Base-by-base conservation (phyloP, 257 asterid genomes). In the Penstemon davidsonii region DNA sequence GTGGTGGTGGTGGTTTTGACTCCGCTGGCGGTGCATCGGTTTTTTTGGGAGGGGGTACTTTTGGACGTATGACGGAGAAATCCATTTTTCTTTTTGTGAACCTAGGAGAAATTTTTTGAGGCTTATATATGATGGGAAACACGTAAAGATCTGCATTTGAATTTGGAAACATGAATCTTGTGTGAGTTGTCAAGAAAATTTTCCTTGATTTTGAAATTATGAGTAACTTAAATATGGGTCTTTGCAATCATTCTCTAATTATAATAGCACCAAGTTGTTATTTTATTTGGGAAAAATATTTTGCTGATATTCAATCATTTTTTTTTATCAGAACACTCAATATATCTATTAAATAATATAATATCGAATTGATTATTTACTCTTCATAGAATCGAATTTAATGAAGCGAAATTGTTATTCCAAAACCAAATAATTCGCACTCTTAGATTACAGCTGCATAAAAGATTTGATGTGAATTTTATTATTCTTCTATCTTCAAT, bases 121-220 rank as follows among this genome's bases (percentile, higher is more conserved):
- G 58, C 44, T 46, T 46, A 3, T 36, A 12, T 42, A 18, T 25
- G 19, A 6, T 18, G n/a, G 62, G 36, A 43, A n/a, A 15, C 15
- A 49, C 54, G 11, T 4, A 3, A 0, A 37, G 39, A 6, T 19
- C 3, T 33, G 72, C 6, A 5, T 58, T 66, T 41, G 13, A 57
- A 58, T 59, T 38, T 73, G 76, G 82, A 45, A 77, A 76, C 43
- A 40, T 3, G 49, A 65, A 71, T 65, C 76, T 49, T 10, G 4
- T 59, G 53, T 45, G 57, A 75, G 51, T 12, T 63, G 58, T 40
- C 10, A 39, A 42, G 15, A 49, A 13, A 49, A 49, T 4, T 49
- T 46, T 49, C 4, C n/a, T 49, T 12, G 8, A 49, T 49, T 49
- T 15, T 49, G 54, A 5, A 49, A 12, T 49, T 9, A 8, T 49